phyloP scores from a whole-genome alignment of 176 grass and related monocot species.

The Phoenix roebelenii region DNA sequence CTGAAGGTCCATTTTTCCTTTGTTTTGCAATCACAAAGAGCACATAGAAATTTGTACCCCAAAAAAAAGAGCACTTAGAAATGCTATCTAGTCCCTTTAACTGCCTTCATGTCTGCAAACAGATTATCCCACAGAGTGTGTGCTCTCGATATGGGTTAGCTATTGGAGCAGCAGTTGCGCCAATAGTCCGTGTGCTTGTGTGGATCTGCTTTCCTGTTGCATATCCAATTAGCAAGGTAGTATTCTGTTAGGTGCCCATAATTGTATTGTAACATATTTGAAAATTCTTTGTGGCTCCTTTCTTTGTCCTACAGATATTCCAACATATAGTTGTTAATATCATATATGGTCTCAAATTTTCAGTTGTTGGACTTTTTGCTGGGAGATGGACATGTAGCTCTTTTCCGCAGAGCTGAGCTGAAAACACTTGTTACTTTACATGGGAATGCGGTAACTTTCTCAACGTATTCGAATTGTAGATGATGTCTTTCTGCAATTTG shows the following conservation, averaged over 20 bases:
- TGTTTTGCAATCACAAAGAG: too few relatives aligned
- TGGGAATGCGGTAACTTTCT: conserved; percentile 63
- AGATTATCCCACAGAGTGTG: conserved; percentile 84
- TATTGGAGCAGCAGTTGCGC: conserved; percentile 70
- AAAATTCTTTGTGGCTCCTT: not conserved
- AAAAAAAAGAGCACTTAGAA: too few relatives aligned
- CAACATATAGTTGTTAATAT: too few relatives aligned
- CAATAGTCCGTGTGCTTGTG: conserved; percentile 70
- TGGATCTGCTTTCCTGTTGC: conserved; percentile 87
- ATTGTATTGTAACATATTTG: too few relatives aligned
- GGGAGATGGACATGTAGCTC: conserved; percentile 64
- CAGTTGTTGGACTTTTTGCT: conserved; percentile 73
- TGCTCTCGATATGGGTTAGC: conserved; percentile 78
- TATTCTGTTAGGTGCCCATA: not conserved
- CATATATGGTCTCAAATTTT: conserved; percentile 13
- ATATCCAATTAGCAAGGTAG: conserved; percentile 94
- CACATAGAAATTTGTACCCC: too few relatives aligned
- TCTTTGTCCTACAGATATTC: not conserved
- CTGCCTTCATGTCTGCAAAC: not conserved
- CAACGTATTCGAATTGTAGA: too few relatives aligned
- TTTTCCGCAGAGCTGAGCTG: conserved; percentile 86
- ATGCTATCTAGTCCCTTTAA: not conserved
- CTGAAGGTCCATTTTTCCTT: too few relatives aligned
- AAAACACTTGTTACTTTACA: conserved; percentile 93
- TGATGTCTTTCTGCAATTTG: too few relatives aligned